phyloP scores from a whole-genome alignment of 2,329 filamentous ascomycete genomes.

The Aspergillus sp. region DNA sequence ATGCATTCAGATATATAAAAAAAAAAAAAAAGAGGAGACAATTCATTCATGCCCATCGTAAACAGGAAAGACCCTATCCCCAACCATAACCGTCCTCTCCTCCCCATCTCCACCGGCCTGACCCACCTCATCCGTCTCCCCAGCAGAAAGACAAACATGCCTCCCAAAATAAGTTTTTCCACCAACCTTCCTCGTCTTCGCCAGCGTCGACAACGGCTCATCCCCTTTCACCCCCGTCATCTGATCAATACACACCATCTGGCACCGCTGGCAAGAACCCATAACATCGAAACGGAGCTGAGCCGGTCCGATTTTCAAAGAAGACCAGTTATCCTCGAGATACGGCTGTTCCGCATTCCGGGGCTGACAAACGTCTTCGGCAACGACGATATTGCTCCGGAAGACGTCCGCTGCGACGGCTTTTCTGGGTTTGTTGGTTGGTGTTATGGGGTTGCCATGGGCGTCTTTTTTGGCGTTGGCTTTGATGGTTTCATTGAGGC shows the following conservation, averaged over 20 bases:
- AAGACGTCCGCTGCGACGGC: slow-evolving; percentile 68
- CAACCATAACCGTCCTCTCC: slow-evolving; percentile 30
- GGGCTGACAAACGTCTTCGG: slow-evolving; percentile 40
- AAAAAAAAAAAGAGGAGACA: not conserved
- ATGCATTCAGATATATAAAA: too few species aligned
- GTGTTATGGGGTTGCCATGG: slow-evolving; percentile 15
- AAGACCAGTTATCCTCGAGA: slow-evolving; percentile 71
- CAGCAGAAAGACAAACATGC: slow-evolving; percentile 51
- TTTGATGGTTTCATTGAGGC: slow-evolving; percentile 67
- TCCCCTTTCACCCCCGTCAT: slow-evolving; percentile 67
- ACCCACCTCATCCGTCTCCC: slow-evolving; percentile 8
- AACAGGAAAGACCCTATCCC: slow-evolving; percentile 31
- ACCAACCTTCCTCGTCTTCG: slow-evolving; percentile 75
- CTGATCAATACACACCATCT: slow-evolving; percentile 95
- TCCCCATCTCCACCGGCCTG: slow-evolving; percentile 10
- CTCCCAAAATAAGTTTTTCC: slow-evolving; percentile 86
- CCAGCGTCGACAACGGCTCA: slow-evolving; percentile 82
- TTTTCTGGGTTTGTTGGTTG: slow-evolving; percentile 42
- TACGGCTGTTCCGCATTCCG: slow-evolving; percentile 56
- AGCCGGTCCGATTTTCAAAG: slow-evolving; percentile 54
- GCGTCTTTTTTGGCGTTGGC: slow-evolving; percentile 34
- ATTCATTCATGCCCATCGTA: slow-evolving; percentile 14
- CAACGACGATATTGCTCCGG: slow-evolving; percentile 78
- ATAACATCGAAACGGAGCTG: slow-evolving; percentile 51
- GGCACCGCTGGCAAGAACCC: slow-evolving; percentile 79